Conservation (phyloP, 768 basidiomycete genomes). For the Tylopilus vinaceipallidus region DNA sequence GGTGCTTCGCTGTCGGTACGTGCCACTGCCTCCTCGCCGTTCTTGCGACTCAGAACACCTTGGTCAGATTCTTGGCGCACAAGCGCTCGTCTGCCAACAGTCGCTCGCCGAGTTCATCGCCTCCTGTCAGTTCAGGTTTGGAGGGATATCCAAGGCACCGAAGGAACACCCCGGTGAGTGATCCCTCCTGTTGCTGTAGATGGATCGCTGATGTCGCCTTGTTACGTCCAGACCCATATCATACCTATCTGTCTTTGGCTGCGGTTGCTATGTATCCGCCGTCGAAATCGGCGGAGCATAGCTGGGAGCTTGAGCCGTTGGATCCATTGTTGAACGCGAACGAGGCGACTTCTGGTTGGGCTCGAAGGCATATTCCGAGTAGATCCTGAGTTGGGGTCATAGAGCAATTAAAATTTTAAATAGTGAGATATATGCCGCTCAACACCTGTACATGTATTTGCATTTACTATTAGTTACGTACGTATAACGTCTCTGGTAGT, state of each 20-base stretch:
- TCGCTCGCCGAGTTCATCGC: conserved; percentile 65
- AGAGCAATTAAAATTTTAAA: too few relatives aligned
- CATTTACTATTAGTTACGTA: too few relatives aligned
- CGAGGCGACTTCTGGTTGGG: conserved; percentile 65
- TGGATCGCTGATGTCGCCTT: conserved; percentile 10
- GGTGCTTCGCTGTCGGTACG: conserved; percentile 75
- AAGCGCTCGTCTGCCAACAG: conserved; percentile 52
- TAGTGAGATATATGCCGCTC: too few relatives aligned
- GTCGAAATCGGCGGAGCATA: conserved; percentile 25
- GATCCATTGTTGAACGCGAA: conserved; percentile 75
- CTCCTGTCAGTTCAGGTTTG: conserved; percentile 81
- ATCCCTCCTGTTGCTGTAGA: too few relatives aligned
- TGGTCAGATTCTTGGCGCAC: conserved; percentile 69
- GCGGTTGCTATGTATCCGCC: conserved; percentile 69
- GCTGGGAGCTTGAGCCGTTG: conserved; percentile 60
- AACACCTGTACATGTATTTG: too few relatives aligned
- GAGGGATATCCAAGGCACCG: conserved; percentile 85
- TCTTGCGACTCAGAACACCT: not conserved
- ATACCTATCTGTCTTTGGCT: conserved; percentile 89
- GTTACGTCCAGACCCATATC: conserved; percentile 90
- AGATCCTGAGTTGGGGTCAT: conserved; percentile 12
- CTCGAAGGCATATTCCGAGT: conserved; percentile 52
- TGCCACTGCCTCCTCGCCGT: conserved; percentile 1
- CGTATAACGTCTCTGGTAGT: conserved; percentile 40
- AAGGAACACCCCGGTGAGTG: conserved; percentile 72